Conservation (phyloP, 257 asterid genomes). For the Cordia subcordata region DNA sequence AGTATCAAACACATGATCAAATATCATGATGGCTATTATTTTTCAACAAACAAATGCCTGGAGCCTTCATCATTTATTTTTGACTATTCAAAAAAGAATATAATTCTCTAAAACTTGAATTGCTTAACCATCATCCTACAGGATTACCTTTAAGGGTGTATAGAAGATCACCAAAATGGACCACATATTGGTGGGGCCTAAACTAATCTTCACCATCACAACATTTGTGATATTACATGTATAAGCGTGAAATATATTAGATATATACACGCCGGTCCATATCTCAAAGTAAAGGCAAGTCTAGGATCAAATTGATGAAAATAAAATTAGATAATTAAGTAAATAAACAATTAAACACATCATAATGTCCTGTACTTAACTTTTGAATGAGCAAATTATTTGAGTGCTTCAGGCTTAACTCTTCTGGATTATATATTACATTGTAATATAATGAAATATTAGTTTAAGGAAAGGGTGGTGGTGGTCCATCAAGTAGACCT, state of each 20-base stretch:
- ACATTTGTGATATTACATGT: too few relatives aligned
- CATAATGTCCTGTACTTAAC: background rate
- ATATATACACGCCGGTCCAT: background rate
- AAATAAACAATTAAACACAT: background rate
- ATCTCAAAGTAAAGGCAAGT: too few relatives aligned
- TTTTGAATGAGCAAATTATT: constrained; percentile 2
- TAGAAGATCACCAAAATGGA: background rate
- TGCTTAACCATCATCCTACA: background rate
- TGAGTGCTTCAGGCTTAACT: background rate
- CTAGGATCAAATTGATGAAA: background rate
- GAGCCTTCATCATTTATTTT: background rate
- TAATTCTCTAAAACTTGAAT: too few relatives aligned
- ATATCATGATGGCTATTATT: background rate
- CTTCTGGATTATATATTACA: constrained; percentile 7
- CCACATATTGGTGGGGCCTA: background rate
- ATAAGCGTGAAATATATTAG: too few relatives aligned
- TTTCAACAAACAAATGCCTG: background rate
- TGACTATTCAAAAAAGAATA: background rate
- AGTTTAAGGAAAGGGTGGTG: constrained; percentile 24
- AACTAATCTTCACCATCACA: background rate
- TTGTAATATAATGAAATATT: background rate
- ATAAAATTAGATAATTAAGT: too few relatives aligned
- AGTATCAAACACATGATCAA: background rate
- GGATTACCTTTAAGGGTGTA: background rate
- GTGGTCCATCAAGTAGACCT: constrained; percentile 78